Percentiles rank a stretch among this genome's conserved stretches.
phyloP scores from a whole-genome alignment of 176 grass and related monocot genomes.

The Lolium multiflorum region DNA sequence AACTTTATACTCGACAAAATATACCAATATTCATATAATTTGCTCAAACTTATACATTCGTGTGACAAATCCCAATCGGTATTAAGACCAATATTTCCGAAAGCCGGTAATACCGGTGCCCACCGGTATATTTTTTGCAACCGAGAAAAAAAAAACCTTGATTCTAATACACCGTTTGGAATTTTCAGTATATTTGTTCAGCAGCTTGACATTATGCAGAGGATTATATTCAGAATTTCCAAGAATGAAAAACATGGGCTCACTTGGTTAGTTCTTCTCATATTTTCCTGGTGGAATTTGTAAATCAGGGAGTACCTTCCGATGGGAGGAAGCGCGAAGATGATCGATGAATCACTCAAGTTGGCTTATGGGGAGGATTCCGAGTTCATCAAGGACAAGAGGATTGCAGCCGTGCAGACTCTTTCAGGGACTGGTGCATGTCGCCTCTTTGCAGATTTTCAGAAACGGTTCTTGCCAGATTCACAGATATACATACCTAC shows the following conservation, averaged over 20 bases:
- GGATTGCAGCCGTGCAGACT: constrained; percentile 83
- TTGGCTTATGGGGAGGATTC: constrained; percentile 87
- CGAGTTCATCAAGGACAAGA: constrained; percentile 86
- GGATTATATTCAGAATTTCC: not conserved
- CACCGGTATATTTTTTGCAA: too few relatives aligned
- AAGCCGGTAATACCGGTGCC: too few relatives aligned
- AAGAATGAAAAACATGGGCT: not conserved
- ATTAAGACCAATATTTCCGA: too few relatives aligned
- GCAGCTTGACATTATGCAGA: too few relatives aligned
- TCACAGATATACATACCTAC: constrained; percentile 94
- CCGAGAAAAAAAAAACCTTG: not conserved
- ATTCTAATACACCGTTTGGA: not conserved
- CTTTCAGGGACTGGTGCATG: constrained; percentile 97
- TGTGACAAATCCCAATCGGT: too few relatives aligned
- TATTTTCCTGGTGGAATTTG: not conserved
- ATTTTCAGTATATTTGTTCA: not conserved
- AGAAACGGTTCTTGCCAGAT: constrained; percentile 86
- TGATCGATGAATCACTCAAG: constrained; percentile 87
- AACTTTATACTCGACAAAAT: too few relatives aligned
- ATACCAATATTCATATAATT: too few relatives aligned
- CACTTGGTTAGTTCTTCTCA: not conserved
- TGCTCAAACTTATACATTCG: too few relatives aligned
- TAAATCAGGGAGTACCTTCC: constrained; percentile 87
- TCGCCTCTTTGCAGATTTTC: constrained; percentile 93
- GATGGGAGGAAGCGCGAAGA: constrained; percentile 90